Percentiles rank a stretch among this genome's conserved stretches.
Evolutionary conservation across 306 rosid species (phyloP).

Genomic region (Rubus idaeus): DNA sequence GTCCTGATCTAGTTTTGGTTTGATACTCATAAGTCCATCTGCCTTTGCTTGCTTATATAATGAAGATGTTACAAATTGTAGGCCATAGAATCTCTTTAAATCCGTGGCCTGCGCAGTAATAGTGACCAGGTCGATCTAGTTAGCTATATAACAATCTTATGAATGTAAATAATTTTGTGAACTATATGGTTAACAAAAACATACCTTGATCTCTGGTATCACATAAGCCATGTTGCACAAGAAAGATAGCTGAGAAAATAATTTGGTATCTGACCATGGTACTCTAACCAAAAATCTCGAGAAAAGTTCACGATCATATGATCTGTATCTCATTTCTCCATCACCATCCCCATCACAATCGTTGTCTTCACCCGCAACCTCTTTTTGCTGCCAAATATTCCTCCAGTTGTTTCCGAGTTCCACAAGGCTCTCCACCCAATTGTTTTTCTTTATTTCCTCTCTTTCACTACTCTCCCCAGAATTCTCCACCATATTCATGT

Average conservation of each 20-base stretch:
- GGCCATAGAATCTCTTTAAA: slow-evolving; percentile 51
- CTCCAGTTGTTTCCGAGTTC: slow-evolving; percentile 69
- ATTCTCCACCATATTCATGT: slow-evolving; percentile 9
- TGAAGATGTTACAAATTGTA: slow-evolving; percentile 80
- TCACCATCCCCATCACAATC: slow-evolving; percentile 33
- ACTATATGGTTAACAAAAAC: slow-evolving; percentile 6
- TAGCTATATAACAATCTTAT: not conserved
- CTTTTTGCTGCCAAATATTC: slow-evolving; percentile 36
- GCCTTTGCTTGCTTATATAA: slow-evolving; percentile 59
- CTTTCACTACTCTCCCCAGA: slow-evolving; percentile 29
- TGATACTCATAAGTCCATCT: slow-evolving; percentile 22
- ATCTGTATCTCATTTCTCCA: slow-evolving; percentile 25
- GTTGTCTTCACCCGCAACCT: slow-evolving; percentile 34
- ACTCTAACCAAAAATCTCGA: slow-evolving; percentile 58
- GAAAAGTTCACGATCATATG: slow-evolving; percentile 44
- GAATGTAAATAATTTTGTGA: not conserved
- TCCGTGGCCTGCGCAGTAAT: slow-evolving; percentile 54
- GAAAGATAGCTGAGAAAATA: slow-evolving; percentile 65
- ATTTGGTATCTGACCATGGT: slow-evolving; percentile 62
- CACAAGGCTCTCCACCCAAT: slow-evolving; percentile 76
- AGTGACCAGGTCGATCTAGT: not conserved
- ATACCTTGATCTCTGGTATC: slow-evolving; percentile 70
- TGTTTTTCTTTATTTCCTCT: slow-evolving; percentile 49
- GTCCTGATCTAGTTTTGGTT: slow-evolving; percentile 46
- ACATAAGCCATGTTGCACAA: slow-evolving; percentile 83